These are phyloP conservation scores for Russula earlei DNA, from an alignment of 768 basidiomycete species.

Conservation along the genomic window DNA sequence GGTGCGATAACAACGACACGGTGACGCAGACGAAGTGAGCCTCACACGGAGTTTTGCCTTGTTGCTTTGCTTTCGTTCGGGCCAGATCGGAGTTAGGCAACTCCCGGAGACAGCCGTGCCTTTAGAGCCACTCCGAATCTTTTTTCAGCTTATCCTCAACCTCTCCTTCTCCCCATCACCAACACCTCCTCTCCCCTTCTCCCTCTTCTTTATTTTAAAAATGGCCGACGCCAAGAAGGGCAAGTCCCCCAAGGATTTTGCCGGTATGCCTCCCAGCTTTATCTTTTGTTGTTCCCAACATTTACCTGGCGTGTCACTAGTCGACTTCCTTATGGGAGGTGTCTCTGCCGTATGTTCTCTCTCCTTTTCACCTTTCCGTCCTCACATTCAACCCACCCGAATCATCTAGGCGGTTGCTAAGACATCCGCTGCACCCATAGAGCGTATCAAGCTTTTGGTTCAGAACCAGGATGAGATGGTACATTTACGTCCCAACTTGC, in stretches of 20 bases:
- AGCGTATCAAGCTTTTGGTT: constrained; percentile 97
- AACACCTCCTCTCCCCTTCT: constrained; percentile 47
- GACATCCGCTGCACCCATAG: constrained; percentile 98
- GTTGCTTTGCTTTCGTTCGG: too few relatives aligned
- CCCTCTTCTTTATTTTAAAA: constrained; percentile 38
- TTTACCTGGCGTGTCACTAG: constrained; percentile 37
- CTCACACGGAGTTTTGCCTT: too few relatives aligned
- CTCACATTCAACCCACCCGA: constrained; percentile 8
- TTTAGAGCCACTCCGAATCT: constrained; percentile 34
- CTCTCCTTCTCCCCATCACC: constrained; percentile 31
- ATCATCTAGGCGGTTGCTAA: constrained; percentile 82
- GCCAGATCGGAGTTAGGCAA: constrained; percentile 25
- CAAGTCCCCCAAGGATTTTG: constrained; percentile 90
- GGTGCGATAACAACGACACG: too few relatives aligned
- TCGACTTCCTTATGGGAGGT: constrained; percentile 96
- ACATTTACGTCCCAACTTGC: constrained; percentile 20
- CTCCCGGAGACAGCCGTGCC: constrained; percentile 23
- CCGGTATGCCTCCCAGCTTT: constrained; percentile 41
- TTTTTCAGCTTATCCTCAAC: constrained; percentile 35
- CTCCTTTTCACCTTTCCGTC: neutral
- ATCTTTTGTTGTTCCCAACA: constrained; percentile 14
- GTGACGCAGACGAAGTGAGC: too few relatives aligned
- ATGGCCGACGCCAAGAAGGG: constrained; percentile 79
- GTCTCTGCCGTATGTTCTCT: constrained; percentile 65
- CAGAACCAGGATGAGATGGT: constrained; percentile 99